Percentiles rank a stretch among this genome's conserved stretches.
These are phyloP conservation scores for Peniophora sp. DNA, from an alignment of 1,284 basidiomycete species.

Conservation along the genomic window DNA sequence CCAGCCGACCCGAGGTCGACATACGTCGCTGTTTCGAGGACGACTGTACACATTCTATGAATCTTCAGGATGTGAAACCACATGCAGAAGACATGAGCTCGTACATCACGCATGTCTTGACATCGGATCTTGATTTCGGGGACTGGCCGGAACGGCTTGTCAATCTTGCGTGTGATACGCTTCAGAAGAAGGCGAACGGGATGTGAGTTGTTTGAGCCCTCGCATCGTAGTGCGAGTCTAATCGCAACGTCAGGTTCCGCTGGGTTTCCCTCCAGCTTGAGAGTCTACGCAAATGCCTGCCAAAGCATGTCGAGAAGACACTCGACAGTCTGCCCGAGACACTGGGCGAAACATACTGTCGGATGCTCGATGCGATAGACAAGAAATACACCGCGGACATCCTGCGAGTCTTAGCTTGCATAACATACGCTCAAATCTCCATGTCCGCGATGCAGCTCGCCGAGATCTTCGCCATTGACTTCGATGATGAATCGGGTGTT, in stretches of 20 bases:
- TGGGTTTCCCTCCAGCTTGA: conserved; percentile 1
- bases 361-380: neutral
- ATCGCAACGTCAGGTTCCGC: neutral
- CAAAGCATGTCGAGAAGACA: neutral
- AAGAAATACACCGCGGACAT: neutral
- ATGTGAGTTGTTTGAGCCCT: neutral
- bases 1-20: conserved; percentile 1
- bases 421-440: neutral
- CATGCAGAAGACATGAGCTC: neutral
- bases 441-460: neutral
- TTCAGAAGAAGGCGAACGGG: neutral
- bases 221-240: neutral
- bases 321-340: conserved; percentile 1
- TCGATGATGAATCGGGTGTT: neutral
- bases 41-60: neutral
- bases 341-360: conserved; percentile 1
- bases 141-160: neutral
- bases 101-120: neutral
- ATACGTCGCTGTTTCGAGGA: neutral
- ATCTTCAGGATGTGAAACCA: neutral
- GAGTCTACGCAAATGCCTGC: neutral
- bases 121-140: neutral
- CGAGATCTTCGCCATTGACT: neutral
- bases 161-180: neutral
- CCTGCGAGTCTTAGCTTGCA: neutral